Percentiles rank a stretch among this genome's conserved stretches.
Conservation (phyloP, 163 green algal genomes). For the Volvox carteri region DNA sequence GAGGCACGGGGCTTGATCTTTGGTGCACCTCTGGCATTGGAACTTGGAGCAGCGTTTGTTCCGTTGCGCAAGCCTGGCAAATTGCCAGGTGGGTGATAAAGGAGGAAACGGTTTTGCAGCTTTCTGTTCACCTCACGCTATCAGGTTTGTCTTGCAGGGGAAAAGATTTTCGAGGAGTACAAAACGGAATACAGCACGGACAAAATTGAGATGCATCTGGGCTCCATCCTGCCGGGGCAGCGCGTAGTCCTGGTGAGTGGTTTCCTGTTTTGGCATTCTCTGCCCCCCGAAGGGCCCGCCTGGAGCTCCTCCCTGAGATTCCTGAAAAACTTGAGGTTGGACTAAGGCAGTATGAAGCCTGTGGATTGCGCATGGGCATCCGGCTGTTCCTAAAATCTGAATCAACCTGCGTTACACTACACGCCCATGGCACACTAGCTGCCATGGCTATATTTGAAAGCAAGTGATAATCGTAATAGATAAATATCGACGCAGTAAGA, state of each 20-base stretch:
- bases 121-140: too few relatives aligned
- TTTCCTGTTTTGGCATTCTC: background rate
- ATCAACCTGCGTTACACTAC: too few relatives aligned
- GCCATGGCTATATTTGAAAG: too few relatives aligned
- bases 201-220: constrained; percentile 97
- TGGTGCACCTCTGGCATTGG: constrained; percentile 94
- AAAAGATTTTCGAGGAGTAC: constrained; percentile 92
- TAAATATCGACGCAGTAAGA: too few relatives aligned
- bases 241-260: constrained; percentile 86
- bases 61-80: constrained; percentile 98
- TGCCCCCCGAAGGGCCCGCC: too few relatives aligned
- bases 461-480: too few relatives aligned
- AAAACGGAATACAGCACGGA: constrained; percentile 95
- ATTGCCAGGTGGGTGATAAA: constrained; percentile 86
- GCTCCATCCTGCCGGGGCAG: constrained; percentile 86
- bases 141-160: constrained; percentile 70
- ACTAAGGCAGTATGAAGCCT: too few relatives aligned
- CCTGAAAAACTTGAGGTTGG: too few relatives aligned
- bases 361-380: too few relatives aligned
- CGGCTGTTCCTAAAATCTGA: too few relatives aligned
- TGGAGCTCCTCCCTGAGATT: too few relatives aligned
- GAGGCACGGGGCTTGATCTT: constrained; percentile 99
- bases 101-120: background rate
- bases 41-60: constrained; percentile 92
- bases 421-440: too few relatives aligned